Evolutionary conservation across 2,329 filamentous ascomycete species (phyloP).

Genomic region (Fusarium chlamydosporum): DNA sequence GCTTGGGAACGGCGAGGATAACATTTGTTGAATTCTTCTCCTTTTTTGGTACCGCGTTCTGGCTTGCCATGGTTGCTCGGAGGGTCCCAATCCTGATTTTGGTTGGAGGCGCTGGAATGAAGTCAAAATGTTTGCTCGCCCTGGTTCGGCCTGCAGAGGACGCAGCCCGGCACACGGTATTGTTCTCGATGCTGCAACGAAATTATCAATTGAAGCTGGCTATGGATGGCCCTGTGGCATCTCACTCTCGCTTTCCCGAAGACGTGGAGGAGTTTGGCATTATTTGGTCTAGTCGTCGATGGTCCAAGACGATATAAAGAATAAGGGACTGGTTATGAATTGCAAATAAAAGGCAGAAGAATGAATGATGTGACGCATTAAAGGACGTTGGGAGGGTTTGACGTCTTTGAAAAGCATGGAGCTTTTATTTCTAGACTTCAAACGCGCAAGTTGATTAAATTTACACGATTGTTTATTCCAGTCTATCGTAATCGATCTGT

Average conservation of each 20-base stretch:
- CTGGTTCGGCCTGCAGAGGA: slow-evolving; percentile 41
- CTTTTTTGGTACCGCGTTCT: slow-evolving; percentile 47
- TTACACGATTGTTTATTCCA: slow-evolving; percentile 10
- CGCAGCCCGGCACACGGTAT: slow-evolving; percentile 41
- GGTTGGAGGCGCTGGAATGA: slow-evolving; percentile 44
- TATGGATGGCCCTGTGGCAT: slow-evolving; percentile 48
- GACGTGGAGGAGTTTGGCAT: slow-evolving; percentile 45
- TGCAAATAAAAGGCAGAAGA: slow-evolving; percentile 39
- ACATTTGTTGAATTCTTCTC: slow-evolving; percentile 45
- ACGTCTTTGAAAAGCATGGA: slow-evolving; percentile 31
- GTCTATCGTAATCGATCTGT: neutral
- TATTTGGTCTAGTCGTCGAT: slow-evolving; percentile 41
- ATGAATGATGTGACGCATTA: slow-evolving; percentile 37
- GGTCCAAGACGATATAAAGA: slow-evolving; percentile 47
- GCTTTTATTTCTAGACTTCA: slow-evolving; percentile 41
- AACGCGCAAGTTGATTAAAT: slow-evolving; percentile 43
- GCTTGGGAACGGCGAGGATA: slow-evolving; percentile 45
- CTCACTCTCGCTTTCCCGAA: slow-evolving; percentile 47
- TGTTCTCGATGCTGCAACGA: slow-evolving; percentile 47
- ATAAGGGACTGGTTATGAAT: slow-evolving; percentile 41
- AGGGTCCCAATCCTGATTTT: slow-evolving; percentile 39
- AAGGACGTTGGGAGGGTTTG: slow-evolving; percentile 28
- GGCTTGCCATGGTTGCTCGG: slow-evolving; percentile 45
- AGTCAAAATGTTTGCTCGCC: slow-evolving; percentile 43
- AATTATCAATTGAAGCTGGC: slow-evolving; percentile 52